Evolutionary conservation across 2,329 filamentous ascomycete genomes (phyloP).

Genomic region (Fusarium agapanthi): DNA sequence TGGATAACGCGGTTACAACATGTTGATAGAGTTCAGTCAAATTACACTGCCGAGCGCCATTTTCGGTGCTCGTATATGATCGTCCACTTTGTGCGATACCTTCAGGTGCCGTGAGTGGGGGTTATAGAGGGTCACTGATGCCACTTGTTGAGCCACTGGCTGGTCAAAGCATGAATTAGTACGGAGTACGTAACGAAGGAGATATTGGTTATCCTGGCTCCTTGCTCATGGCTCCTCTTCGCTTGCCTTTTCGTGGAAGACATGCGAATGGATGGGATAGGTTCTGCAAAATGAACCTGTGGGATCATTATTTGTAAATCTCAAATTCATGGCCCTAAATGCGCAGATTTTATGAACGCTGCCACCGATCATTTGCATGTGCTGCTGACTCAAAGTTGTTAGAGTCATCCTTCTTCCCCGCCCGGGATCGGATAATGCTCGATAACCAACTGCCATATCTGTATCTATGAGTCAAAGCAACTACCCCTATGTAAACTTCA

Average conservation of each 20-base stretch:
- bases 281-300: not conserved
- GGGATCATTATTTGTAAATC: not conserved
- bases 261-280: not conserved
- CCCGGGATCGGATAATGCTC: not conserved
- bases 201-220: not conserved
- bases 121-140: not conserved
- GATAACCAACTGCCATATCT: not conserved
- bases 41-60: not conserved
- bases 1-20: not conserved
- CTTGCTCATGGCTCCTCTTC: not conserved
- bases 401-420: not conserved
- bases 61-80: not conserved
- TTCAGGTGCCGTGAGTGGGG: not conserved
- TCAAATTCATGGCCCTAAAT: not conserved
- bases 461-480: not conserved
- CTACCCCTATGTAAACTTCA: not conserved
- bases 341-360: not conserved
- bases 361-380: accelerated
- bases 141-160: not conserved
- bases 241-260: not conserved
- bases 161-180: not conserved
- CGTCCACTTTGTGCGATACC: not conserved
- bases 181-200: not conserved
- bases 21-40: not conserved
- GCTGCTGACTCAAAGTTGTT: not conserved